phyloP scores from a whole-genome alignment of 805 yeast genomes.

The Barnettozyma californica region DNA sequence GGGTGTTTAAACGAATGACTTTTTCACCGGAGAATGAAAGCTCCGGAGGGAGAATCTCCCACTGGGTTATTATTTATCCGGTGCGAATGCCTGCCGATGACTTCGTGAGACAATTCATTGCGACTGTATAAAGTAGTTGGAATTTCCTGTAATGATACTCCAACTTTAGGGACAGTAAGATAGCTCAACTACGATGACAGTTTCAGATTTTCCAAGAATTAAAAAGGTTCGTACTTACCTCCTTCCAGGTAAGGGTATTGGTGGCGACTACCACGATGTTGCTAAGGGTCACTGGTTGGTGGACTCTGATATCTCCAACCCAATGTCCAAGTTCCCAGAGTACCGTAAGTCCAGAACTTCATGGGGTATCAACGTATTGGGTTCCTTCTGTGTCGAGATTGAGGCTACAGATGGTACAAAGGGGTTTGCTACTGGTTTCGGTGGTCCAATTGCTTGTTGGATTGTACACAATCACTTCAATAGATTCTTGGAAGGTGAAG shows the following conservation, averaged over 20 bases:
- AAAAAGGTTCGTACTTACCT: no score
- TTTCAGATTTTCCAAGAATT: no score
- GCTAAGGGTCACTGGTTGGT: slow-evolving; percentile 45
- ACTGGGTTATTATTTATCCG: no score
- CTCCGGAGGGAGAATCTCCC: no score
- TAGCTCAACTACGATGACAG: no score
- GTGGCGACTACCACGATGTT: slow-evolving; percentile 30
- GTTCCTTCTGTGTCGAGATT: slow-evolving; percentile 27
- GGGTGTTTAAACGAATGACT: no score
- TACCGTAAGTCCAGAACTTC: slow-evolving; percentile 40
- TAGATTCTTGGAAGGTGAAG: slow-evolving; percentile 41
- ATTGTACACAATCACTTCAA: slow-evolving; percentile 8
- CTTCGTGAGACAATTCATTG: neutral
- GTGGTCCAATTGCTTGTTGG: no score
- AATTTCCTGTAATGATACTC: neutral
- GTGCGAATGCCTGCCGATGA: neutral
- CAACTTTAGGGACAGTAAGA: no score
- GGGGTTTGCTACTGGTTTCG: no score
- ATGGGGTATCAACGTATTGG: slow-evolving; percentile 48
- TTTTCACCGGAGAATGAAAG: no score
- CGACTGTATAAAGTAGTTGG: neutral
- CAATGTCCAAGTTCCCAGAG: slow-evolving; percentile 44
- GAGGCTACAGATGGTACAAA: no score
- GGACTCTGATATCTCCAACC: slow-evolving; percentile 41
- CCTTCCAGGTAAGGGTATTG: no score